A percentile compares a stretch with the other conserved stretches of the same genome.
Conservation (phyloP, 345 rosid species). For the Limnanthes douglasii region DNA sequence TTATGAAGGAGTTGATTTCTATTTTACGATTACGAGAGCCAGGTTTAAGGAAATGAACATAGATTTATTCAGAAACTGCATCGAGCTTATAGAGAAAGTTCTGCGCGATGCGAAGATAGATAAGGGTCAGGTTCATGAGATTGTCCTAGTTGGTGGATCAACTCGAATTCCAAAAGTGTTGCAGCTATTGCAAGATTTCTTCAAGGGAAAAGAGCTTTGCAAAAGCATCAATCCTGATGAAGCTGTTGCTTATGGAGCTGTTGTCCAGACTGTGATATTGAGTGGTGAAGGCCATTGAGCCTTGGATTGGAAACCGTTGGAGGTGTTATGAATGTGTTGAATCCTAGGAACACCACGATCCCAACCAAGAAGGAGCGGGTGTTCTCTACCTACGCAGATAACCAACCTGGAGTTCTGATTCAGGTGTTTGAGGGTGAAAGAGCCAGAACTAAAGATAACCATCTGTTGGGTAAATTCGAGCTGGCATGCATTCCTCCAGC, state of each 20-base stretch:
- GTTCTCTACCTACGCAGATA: conserved; percentile 39
- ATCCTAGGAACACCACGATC: conserved; percentile 13
- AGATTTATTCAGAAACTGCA: conserved; percentile 35
- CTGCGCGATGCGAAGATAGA: conserved; percentile 40
- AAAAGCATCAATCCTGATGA: conserved; percentile 43
- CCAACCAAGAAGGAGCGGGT: conserved; percentile 16
- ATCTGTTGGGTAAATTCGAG: conserved; percentile 46
- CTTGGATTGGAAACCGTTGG: conserved; percentile 10
- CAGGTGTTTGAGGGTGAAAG: conserved; percentile 51
- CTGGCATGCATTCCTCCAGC: conserved; percentile 46
- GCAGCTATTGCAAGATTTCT: too few species aligned
- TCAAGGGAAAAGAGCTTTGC: conserved; percentile 39
- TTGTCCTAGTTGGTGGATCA: too few species aligned
- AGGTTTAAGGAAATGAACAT: too few species aligned
- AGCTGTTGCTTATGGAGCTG: conserved; percentile 42
- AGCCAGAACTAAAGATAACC: conserved; percentile 37
- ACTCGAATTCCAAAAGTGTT: too few species aligned
- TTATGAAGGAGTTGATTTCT: conserved; percentile 37
- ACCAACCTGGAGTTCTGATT: conserved; percentile 44
- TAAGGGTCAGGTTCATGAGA: conserved; percentile 30
- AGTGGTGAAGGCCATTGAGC: conserved; percentile 19
- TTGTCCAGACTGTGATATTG: conserved; percentile 36
- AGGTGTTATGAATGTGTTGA: conserved; percentile 19
- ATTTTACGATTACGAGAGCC: too few species aligned
- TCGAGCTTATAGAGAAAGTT: conserved; percentile 34